phyloP scores from a whole-genome alignment of 345 rosid genomes.

The Trapa bicornis region DNA sequence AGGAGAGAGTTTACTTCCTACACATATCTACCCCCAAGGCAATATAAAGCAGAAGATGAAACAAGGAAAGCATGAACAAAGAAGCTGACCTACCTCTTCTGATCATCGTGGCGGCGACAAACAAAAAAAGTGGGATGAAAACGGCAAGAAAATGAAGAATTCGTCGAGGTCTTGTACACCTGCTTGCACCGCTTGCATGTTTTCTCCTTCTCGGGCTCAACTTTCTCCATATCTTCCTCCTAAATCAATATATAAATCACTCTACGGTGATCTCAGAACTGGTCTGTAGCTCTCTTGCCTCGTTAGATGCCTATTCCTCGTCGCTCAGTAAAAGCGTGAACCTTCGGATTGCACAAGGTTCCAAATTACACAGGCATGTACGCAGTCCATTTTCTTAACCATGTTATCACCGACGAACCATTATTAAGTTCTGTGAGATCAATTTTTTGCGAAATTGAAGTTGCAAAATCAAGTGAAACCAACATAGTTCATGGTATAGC shows the following conservation, averaged over 20 bases:
- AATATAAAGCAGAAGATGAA: not conserved
- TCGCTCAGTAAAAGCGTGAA: not conserved
- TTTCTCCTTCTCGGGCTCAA: slow-evolving; percentile 28
- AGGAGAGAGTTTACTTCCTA: not conserved
- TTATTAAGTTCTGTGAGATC: not conserved
- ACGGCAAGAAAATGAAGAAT: slow-evolving; percentile 57
- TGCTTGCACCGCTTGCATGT: slow-evolving; percentile 61
- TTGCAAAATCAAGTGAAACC: not conserved
- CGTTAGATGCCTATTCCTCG: not conserved
- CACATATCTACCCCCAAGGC: not conserved
- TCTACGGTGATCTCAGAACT: not conserved
- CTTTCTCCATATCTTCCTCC: slow-evolving; percentile 12
- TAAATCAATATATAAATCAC: not conserved
- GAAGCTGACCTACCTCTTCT: slow-evolving; percentile 40
- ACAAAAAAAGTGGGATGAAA: slow-evolving; percentile 85
- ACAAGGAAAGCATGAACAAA: not conserved
- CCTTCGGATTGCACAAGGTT: no score
- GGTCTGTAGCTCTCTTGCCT: not conserved
- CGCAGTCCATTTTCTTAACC: not conserved
- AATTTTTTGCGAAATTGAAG: not conserved
- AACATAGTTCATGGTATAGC: not conserved
- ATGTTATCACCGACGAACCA: not conserved
- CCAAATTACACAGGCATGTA: no score
- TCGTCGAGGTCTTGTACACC: slow-evolving; percentile 39
- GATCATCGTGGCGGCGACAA: slow-evolving; percentile 97